A percentile compares a stretch with the other conserved stretches of the same genome.
These are phyloP conservation scores for Leishmania major DNA, from an alignment of 208 protist species.

Conservation along the genomic window DNA sequence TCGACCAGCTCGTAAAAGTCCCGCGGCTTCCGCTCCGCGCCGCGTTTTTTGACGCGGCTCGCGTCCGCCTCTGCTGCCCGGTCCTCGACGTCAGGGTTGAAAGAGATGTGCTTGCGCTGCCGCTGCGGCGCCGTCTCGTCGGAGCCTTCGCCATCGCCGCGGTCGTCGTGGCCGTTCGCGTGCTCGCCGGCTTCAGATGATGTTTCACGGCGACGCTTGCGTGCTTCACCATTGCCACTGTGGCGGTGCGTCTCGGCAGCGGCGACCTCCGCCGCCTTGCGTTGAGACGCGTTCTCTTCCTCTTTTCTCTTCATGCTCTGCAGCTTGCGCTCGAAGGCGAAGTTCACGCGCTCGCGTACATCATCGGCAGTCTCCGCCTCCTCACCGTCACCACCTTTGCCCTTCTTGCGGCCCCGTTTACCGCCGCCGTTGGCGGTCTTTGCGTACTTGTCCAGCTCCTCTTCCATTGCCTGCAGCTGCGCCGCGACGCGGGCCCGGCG, in stretches of 20 bases:
- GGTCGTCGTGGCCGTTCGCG: not conserved
- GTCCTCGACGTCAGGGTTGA: constrained; percentile 33
- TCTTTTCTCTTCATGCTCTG: constrained; percentile 32
- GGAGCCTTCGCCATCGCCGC: not conserved
- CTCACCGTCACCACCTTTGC: constrained; percentile 16
- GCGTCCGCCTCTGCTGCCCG: constrained; percentile 19
- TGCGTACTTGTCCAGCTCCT: constrained; percentile 40
- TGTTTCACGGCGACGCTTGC: constrained; percentile 17
- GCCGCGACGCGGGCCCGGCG: constrained; percentile 50
- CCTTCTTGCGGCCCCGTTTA: constrained; percentile 34
- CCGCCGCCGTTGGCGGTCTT: constrained; percentile 34
- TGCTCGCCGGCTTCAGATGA: not conserved
- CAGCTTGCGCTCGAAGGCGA: constrained; percentile 48
- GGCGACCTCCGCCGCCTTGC: not conserved
- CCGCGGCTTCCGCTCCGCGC: constrained; percentile 27
- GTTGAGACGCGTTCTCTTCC: constrained; percentile 15
- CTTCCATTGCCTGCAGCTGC: constrained; percentile 44
- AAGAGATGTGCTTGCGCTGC: constrained; percentile 62
- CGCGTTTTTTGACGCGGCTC: not conserved
- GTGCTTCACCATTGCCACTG: not conserved
- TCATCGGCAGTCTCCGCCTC: constrained; percentile 7
- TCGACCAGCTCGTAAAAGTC: constrained; percentile 90
- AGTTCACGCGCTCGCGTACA: constrained; percentile 29
- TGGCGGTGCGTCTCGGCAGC: not conserved
- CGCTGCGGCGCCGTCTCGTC: constrained; percentile 3